These are phyloP conservation scores for Xylaria palmicola DNA, from an alignment of 495 filamentous ascomycete genomes.

Conservation along the genomic window DNA sequence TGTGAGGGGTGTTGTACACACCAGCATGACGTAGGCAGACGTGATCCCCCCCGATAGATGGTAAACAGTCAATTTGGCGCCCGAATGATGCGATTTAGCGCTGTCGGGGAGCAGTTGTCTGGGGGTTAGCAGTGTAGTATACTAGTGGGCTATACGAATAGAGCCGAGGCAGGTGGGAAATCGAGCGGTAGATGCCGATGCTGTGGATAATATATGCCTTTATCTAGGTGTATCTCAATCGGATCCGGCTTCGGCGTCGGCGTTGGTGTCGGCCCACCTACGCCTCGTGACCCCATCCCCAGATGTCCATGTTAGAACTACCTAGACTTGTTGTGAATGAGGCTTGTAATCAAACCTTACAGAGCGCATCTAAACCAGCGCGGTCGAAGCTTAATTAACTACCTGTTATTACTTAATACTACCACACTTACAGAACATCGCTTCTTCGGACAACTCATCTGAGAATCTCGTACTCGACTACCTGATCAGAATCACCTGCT, in stretches of 20 bases:
- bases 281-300: neutral
- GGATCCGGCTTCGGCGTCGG: neutral
- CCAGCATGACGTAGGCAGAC: slow-evolving; percentile 28
- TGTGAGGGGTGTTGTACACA: slow-evolving; percentile 18
- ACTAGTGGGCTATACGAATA: too few relatives aligned
- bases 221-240: neutral
- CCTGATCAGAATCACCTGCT: neutral
- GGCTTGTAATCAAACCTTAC: too few relatives aligned
- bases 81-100: neutral
- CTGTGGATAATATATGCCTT: neutral
- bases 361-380: too few relatives aligned
- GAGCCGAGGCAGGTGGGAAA: neutral
- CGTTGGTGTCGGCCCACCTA: neutral
- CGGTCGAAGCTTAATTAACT: too few relatives aligned
- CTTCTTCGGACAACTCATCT: neutral
- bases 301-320: too few relatives aligned
- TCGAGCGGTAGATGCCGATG: neutral
- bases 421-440: too few relatives aligned
- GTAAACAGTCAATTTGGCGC: neutral
- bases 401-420: too few relatives aligned
- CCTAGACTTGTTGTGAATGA: too few relatives aligned
- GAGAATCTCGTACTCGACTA: neutral
- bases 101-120: too few relatives aligned
- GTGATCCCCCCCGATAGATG: too few relatives aligned
- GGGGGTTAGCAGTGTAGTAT: too few relatives aligned